Percentiles rank a stretch among this genome's conserved stretches.
Conservation (phyloP, 768 basidiomycete genomes). For the Trametes coccinea region DNA sequence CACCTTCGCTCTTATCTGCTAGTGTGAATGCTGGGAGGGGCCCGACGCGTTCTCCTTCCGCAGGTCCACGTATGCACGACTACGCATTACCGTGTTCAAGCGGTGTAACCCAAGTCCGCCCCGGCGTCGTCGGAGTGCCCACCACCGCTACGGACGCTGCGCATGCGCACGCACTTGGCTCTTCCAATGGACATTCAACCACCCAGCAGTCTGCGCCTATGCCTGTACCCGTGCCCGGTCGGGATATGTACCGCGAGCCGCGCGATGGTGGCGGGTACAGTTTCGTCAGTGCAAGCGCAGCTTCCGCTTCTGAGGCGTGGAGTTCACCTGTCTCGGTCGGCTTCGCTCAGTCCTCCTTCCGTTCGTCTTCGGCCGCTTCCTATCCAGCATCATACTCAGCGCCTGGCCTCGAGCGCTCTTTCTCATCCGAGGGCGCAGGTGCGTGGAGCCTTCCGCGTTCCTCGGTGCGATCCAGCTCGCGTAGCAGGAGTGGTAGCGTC, state of each 20-base stretch:
- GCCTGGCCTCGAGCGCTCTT: slow-evolving; percentile 14
- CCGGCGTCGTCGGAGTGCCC: slow-evolving; percentile 51
- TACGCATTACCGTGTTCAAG: slow-evolving; percentile 50
- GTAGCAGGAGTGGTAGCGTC: slow-evolving; percentile 37
- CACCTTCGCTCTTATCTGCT: slow-evolving; percentile 30
- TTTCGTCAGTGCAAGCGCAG: slow-evolving; percentile 28
- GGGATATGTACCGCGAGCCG: slow-evolving; percentile 32
- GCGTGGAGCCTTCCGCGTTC: slow-evolving; percentile 60
- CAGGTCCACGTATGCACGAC: slow-evolving; percentile 66
- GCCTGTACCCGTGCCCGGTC: slow-evolving; percentile 31
- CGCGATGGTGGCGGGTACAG: slow-evolving; percentile 31
- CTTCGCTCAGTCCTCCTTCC: slow-evolving; percentile 25
- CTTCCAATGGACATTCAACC: slow-evolving; percentile 2
- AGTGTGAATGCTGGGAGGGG: slow-evolving; percentile 21
- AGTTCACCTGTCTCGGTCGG: slow-evolving; percentile 26
- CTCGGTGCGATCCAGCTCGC: slow-evolving; percentile 45
- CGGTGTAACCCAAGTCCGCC: slow-evolving; percentile 59
- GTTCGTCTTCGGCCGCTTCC: slow-evolving; percentile 22
- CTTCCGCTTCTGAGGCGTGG: slow-evolving; percentile 35
- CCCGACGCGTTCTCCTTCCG: slow-evolving; percentile 19
- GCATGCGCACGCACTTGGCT: neutral
- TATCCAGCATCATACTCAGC: slow-evolving; percentile 27
- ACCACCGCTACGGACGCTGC: slow-evolving; percentile 14
- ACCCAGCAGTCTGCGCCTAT: slow-evolving; percentile 35
- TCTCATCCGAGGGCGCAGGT: slow-evolving; percentile 31